phyloP scores from a whole-genome alignment of 2,329 filamentous ascomycete species.

The Alternaria sp. region DNA sequence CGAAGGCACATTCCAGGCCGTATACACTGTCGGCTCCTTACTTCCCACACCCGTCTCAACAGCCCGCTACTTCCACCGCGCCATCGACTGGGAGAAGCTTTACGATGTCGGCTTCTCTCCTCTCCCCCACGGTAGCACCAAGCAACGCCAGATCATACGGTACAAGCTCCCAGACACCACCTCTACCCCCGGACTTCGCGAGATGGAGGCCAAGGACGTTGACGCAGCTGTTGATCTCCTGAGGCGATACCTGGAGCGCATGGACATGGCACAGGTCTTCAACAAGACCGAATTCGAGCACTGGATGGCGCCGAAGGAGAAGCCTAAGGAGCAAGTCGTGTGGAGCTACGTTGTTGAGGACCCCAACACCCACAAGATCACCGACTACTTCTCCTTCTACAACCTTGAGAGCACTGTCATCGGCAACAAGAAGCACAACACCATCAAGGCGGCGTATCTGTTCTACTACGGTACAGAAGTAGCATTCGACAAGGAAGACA shows the following conservation, averaged over 20 bases:
- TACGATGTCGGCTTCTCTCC: constrained; percentile 95
- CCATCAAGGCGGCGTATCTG: constrained; percentile 88
- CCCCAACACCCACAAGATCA: constrained; percentile 75
- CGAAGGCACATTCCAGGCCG: constrained; percentile 86
- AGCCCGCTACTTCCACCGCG: constrained; percentile 93
- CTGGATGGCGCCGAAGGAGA: constrained; percentile 76
- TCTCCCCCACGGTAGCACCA: constrained; percentile 81
- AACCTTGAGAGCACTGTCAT: constrained; percentile 92
- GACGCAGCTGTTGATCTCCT: constrained; percentile 77
- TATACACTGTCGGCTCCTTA: constrained; percentile 92
- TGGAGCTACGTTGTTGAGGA: constrained; percentile 91
- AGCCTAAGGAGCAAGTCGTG: constrained; percentile 72
- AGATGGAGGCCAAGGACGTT: constrained; percentile 80
- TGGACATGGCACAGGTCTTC: constrained; percentile 84
- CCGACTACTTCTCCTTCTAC: constrained; percentile 98
- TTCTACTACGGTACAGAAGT: constrained; percentile 94
- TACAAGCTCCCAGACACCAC: constrained; percentile 82
- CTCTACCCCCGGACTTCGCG: constrained; percentile 74
- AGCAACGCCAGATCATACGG: constrained; percentile 81
- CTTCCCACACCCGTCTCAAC: constrained; percentile 91
- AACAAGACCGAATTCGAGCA: constrained; percentile 81
- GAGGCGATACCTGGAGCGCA: constrained; percentile 77
- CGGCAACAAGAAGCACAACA: constrained; percentile 75
- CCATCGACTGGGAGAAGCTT: constrained; percentile 94
- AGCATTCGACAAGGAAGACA: constrained; percentile 64